Evolutionary conservation across 257 asterid genomes (phyloP), one percentile per base, ranked within the genome.

Genomic region (Penstemon davidsonii): DNA sequence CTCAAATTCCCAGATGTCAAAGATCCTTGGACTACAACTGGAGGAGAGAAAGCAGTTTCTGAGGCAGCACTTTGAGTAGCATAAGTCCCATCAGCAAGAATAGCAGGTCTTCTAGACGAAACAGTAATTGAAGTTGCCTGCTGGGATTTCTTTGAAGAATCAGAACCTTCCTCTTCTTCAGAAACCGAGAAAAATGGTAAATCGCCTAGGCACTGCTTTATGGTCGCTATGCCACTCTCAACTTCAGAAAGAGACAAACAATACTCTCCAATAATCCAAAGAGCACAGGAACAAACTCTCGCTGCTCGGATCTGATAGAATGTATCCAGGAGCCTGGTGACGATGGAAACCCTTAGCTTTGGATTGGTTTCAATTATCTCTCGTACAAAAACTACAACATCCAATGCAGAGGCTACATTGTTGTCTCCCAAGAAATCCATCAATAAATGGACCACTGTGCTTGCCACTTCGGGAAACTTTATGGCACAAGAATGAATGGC

Each of bases 41-140:
- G 90, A 57, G 94, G 85, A 18, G 92, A 79, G 75, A 89, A 87
- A 68, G 89, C 87, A 76, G 98, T 92, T 79, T 92, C 98, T 57
- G 98, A 92, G 52, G 98, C 98, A 75, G 98, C 98, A 83, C 96
- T 92, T 80, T 89, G 98, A 59, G 98, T 92, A 60, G 98, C 98
- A 58, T 92, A 92, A 38, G 98, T 92, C 56, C 98, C 98, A 74
- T 92, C 98, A 60, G 98, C 94, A 77, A 92, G 98, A 80, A 92
- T 74, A 66, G 92, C 96, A 1, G 98, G 98, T 69, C 98, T 83
- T 85, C 87, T 83, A 63, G 98, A 89, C n/a, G 98, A 92, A 75
- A 87, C 87, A 41, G 94, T 89, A 58, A 84, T 87, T n/a, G 92
- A 84, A 73, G 81, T 81, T 11, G 77, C 82, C 81, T 79, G 96